phyloP scores from a whole-genome alignment of 148 eudicot species.

The Agrostemma githago region DNA sequence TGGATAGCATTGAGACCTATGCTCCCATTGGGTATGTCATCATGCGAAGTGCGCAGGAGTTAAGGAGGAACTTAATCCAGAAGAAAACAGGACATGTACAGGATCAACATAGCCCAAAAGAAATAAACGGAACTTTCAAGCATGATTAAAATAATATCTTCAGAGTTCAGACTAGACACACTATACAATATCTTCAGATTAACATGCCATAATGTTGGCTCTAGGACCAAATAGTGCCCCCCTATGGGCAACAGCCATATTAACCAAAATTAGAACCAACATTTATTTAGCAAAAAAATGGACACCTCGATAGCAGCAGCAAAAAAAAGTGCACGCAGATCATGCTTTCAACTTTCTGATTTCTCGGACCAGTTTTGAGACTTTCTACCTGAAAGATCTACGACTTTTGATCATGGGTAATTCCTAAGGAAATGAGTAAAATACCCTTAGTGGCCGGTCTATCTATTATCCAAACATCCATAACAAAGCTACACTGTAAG shows the following conservation, averaged over 20 bases:
- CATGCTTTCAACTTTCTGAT: neutral
- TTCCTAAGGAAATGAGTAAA: neutral
- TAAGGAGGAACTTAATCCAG: conserved; percentile 29
- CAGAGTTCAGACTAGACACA: too few species aligned
- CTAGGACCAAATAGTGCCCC: too few species aligned
- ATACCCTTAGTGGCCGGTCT: neutral
- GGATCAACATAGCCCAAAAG: neutral
- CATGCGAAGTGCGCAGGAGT: conserved; percentile 45
- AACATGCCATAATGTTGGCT: too few species aligned
- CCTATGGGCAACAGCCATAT: too few species aligned
- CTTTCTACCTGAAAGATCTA: neutral
- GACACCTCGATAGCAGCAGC: neutral
- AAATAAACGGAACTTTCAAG: neutral
- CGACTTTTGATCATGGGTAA: neutral
- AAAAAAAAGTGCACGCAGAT: neutral
- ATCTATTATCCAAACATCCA: too few species aligned
- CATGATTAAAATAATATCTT: neutral
- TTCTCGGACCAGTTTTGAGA: neutral
- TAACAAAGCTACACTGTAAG: neutral
- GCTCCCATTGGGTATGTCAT: conserved; percentile 48
- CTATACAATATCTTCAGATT: too few species aligned
- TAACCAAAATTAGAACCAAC: too few species aligned
- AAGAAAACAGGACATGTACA: neutral
- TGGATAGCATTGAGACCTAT: conserved; percentile 72
- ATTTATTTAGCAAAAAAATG: neutral